A percentile compares a stretch with the other conserved stretches of the same genome.
Conservation (phyloP, 2,329 filamentous ascomycete species). For the Colletotrichum lupini region DNA sequence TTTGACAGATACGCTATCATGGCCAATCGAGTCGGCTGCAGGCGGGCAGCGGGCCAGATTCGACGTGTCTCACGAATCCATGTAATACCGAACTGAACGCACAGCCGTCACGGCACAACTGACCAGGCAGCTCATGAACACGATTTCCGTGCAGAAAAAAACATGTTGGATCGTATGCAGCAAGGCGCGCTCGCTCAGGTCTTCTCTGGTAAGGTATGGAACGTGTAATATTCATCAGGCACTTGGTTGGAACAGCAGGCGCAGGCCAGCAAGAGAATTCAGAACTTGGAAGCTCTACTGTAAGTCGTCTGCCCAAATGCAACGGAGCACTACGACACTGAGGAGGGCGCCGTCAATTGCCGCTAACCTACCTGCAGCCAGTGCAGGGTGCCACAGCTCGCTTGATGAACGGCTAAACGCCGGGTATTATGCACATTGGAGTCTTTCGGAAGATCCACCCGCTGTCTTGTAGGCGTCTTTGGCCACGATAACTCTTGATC, state of each 20-base stretch:
- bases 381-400: neutral
- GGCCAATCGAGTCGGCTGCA: neutral
- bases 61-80: neutral
- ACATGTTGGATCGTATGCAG: neutral
- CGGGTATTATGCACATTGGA: neutral
- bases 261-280: neutral
- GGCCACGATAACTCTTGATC: neutral
- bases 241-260: neutral
- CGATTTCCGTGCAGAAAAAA: neutral
- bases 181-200: neutral
- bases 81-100: neutral
- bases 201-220: neutral
- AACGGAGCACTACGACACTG: neutral
- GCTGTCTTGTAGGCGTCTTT: neutral
- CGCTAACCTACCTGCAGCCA: neutral
- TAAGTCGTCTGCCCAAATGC: no score
- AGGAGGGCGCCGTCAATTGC: neutral
- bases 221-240: neutral
- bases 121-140: neutral
- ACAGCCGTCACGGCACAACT: neutral
- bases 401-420: conserved; percentile 14
- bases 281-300: neutral
- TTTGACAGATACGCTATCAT: conserved; percentile 6
- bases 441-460: neutral
- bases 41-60: neutral